Evolutionary conservation across 768 basidiomycete species (phyloP).

Genomic region (Boletellus sp.): DNA sequence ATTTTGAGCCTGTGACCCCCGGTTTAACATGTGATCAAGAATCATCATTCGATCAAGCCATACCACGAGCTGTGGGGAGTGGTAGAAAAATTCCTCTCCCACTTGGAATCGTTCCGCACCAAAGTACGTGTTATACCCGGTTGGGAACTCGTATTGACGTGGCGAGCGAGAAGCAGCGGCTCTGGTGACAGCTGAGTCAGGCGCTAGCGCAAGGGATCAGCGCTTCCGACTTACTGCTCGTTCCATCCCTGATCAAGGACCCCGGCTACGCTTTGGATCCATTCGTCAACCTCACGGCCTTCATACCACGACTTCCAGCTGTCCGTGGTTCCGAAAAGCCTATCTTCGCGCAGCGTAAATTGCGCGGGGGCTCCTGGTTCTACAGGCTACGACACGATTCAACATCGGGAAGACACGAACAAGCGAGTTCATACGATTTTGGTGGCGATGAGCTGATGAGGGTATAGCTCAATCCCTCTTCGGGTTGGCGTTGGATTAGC

Average conservation of each 20-base stretch:
- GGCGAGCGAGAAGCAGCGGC: slow-evolving; percentile 52
- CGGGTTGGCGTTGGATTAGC: slow-evolving; percentile 46
- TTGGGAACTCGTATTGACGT: slow-evolving; percentile 91
- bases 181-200: slow-evolving; percentile 35
- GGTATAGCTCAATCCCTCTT: slow-evolving; percentile 61
- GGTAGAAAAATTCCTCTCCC: slow-evolving; percentile 87
- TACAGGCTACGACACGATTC: slow-evolving; percentile 54
- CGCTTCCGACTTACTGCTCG: slow-evolving; percentile 59
- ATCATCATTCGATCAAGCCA: slow-evolving; percentile 12
- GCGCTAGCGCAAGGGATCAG: background rate
- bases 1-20: slow-evolving; percentile 42
- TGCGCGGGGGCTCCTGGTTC: slow-evolving; percentile 63
- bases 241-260: slow-evolving; percentile 88
- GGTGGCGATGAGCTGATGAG: slow-evolving; percentile 88
- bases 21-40: slow-evolving; percentile 7
- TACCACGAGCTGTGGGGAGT: slow-evolving; percentile 55
- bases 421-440: slow-evolving; percentile 50
- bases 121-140: slow-evolving; percentile 84
- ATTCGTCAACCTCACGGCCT: slow-evolving; percentile 82
- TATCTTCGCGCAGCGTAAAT: slow-evolving; percentile 72
- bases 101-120: slow-evolving; percentile 76
- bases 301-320: slow-evolving; percentile 84
- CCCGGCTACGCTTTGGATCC: slow-evolving; percentile 85
- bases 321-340: slow-evolving; percentile 65
- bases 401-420: slow-evolving; percentile 3